Conservation (phyloP, 2,329 filamentous ascomycete species). For the Ilyonectria destructans region DNA sequence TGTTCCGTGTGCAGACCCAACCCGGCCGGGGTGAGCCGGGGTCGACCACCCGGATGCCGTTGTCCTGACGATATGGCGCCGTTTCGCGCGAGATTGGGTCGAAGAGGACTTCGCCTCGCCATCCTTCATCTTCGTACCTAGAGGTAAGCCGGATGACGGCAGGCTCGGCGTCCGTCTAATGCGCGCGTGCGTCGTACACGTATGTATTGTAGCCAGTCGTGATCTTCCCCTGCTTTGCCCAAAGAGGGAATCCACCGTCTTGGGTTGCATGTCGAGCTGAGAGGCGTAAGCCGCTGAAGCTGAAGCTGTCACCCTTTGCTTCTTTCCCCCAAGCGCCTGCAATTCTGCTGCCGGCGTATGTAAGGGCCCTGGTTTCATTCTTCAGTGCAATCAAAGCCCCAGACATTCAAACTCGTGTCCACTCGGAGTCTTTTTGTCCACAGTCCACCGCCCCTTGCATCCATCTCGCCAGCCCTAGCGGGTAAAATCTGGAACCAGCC, state of each 20-base stretch:
- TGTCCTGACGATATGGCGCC: constrained; percentile 50
- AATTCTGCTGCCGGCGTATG: not conserved
- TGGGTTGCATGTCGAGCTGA: constrained; percentile 8
- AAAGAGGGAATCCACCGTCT: constrained; percentile 1
- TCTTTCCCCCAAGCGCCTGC: not conserved
- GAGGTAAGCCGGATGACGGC: not conserved
- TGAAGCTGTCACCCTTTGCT: not conserved
- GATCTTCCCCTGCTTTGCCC: not conserved
- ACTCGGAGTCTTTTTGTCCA: not conserved
- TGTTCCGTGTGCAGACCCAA: constrained; percentile 8
- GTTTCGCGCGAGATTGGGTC: constrained; percentile 40
- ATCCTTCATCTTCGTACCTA: constrained; percentile 2
- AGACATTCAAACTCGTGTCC: not conserved
- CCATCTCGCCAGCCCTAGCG: not conserved
- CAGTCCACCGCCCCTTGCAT: not conserved
- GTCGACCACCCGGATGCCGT: constrained; percentile 30
- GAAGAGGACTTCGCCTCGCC: constrained; percentile 23
- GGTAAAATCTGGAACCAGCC: not conserved
- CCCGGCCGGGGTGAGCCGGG: constrained; percentile 14
- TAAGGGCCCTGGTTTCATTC: not conserved
- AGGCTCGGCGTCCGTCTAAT: not conserved
- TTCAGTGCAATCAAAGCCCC: not conserved
- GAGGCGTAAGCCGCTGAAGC: not conserved
- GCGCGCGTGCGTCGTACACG: constrained; percentile 1
- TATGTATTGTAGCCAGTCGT: not conserved